Percentiles rank a stretch among this genome's conserved stretches.
phyloP scores from a whole-genome alignment of 2,329 filamentous ascomycete genomes.

The Mycogone perniciosa region DNA sequence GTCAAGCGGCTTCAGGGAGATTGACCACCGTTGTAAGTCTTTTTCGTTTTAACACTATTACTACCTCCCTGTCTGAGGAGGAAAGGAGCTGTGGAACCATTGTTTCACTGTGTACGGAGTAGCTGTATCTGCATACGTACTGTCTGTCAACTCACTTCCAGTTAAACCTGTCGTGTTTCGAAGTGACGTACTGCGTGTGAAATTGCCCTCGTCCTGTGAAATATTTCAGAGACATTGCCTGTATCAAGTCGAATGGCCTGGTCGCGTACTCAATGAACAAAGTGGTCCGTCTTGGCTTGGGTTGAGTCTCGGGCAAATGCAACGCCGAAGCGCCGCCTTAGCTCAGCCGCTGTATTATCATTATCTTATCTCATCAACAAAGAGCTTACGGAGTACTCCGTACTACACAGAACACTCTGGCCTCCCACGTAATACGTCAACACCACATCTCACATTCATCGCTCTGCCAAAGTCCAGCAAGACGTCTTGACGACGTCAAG shows the following conservation, averaged over 20 bases:
- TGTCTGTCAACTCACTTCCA: constrained; percentile 3
- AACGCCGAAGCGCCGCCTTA: constrained; percentile 7
- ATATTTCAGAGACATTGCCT: too few relatives aligned
- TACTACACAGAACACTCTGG: constrained; percentile 11
- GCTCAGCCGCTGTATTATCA: constrained; percentile 4
- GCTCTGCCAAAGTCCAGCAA: neutral
- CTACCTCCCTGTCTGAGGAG: neutral
- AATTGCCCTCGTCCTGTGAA: neutral
- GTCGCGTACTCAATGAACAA: neutral
- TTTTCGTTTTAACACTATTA: neutral
- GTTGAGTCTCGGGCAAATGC: neutral
- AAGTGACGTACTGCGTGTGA: too few relatives aligned
- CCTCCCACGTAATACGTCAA: constrained; percentile 8
- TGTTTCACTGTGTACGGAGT: constrained; percentile 7
- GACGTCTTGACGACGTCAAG: constrained; percentile 4
- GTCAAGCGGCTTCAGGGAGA: neutral
- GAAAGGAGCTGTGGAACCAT: constrained; percentile 1
- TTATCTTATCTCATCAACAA: too few relatives aligned
- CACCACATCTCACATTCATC: constrained; percentile 1
- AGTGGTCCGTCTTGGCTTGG: too few relatives aligned
- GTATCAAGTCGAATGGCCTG: neutral
- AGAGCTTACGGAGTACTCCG: neutral
- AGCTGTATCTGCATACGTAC: constrained; percentile 7
- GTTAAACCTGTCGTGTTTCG: too few relatives aligned
- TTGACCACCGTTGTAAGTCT: neutral